Conservation (phyloP, 2,329 filamentous ascomycete genomes). For the Colletotrichum tropicicola region DNA sequence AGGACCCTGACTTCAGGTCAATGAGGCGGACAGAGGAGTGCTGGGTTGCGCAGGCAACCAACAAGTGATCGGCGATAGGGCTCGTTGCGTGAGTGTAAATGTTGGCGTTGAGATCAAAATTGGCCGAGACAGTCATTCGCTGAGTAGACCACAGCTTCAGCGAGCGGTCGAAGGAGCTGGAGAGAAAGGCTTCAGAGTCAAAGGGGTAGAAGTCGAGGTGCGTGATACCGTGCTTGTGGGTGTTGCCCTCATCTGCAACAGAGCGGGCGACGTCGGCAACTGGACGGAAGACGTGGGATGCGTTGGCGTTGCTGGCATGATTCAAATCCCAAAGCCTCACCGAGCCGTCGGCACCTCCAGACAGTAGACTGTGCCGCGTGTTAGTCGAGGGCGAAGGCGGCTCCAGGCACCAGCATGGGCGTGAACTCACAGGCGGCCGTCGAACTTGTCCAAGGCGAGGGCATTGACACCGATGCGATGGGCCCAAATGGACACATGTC, state of each 20-base stretch:
- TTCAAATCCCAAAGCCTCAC: conserved; percentile 91
- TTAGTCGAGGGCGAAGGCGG: background rate
- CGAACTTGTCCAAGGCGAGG: conserved; percentile 82
- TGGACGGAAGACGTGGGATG: conserved; percentile 61
- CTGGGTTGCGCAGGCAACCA: conserved; percentile 90
- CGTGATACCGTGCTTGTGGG: conserved; percentile 77
- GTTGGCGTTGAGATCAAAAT: conserved; percentile 73
- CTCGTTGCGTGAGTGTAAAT: conserved; percentile 84
- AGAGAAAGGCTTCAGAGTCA: conserved; percentile 78
- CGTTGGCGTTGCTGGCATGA: conserved; percentile 54
- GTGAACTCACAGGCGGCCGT: conserved; percentile 72
- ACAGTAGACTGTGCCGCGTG: conserved; percentile 69
- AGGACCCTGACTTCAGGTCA: conserved; percentile 84
- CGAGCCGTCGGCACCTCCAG: conserved; percentile 85
- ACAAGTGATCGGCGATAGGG: conserved; percentile 73
- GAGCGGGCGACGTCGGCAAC: conserved; percentile 59
- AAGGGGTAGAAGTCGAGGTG: conserved; percentile 83
- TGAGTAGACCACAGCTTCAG: conserved; percentile 79
- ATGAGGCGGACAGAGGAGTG: conserved; percentile 85
- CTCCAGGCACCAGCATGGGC: background rate
- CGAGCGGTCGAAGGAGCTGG: conserved; percentile 80
- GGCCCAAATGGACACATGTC: conserved; percentile 57
- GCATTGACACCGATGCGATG: conserved; percentile 84
- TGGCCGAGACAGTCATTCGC: conserved; percentile 66
- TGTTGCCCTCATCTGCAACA: conserved; percentile 36